phyloP scores from a whole-genome alignment of 768 basidiomycete species.

The Mycena vulgaris region DNA sequence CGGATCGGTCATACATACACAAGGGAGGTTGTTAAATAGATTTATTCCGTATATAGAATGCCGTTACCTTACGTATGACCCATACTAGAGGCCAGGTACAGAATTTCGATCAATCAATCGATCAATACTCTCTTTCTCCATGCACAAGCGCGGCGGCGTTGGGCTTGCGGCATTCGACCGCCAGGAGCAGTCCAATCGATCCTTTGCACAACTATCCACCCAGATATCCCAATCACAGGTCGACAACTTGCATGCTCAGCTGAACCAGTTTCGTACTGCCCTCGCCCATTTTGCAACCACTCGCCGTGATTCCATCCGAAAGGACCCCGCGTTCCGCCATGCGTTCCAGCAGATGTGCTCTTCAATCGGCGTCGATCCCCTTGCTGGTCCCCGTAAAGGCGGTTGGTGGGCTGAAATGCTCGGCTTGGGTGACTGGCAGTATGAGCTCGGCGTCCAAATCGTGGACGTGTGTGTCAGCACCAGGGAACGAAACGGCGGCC shows the following conservation, averaged over 20 bases:
- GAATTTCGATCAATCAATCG: too few relatives aligned
- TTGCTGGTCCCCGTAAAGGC: slow-evolving; percentile 87
- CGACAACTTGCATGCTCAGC: slow-evolving; percentile 83
- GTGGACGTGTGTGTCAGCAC: slow-evolving; percentile 94
- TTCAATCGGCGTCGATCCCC: slow-evolving; percentile 94
- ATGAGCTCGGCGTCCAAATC: slow-evolving; percentile 95
- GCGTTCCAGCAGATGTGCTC: slow-evolving; percentile 97
- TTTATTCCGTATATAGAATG: too few relatives aligned
- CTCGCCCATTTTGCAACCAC: slow-evolving; percentile 85
- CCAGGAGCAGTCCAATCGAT: slow-evolving; percentile 85
- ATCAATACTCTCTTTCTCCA: too few relatives aligned
- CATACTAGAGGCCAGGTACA: too few relatives aligned
- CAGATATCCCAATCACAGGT: slow-evolving; percentile 85
- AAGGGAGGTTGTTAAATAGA: too few relatives aligned
- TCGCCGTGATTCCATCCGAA: slow-evolving; percentile 88
- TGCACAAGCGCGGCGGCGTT: slow-evolving; percentile 88
- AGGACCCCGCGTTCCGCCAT: slow-evolving; percentile 89
- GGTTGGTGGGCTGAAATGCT: slow-evolving; percentile 95
- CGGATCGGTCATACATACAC: too few relatives aligned
- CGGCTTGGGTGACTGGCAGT: slow-evolving; percentile 94
- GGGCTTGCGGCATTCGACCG: slow-evolving; percentile 92
- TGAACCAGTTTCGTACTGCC: slow-evolving; percentile 87
- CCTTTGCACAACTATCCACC: slow-evolving; percentile 86
- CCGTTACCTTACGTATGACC: too few relatives aligned
- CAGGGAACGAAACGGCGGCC: slow-evolving; percentile 90